Percentiles rank a stretch among this genome's conserved stretches.
Evolutionary conservation across 352 stramenopile genomes (phyloP).

Genomic region (Phytophthora foliorum): DNA sequence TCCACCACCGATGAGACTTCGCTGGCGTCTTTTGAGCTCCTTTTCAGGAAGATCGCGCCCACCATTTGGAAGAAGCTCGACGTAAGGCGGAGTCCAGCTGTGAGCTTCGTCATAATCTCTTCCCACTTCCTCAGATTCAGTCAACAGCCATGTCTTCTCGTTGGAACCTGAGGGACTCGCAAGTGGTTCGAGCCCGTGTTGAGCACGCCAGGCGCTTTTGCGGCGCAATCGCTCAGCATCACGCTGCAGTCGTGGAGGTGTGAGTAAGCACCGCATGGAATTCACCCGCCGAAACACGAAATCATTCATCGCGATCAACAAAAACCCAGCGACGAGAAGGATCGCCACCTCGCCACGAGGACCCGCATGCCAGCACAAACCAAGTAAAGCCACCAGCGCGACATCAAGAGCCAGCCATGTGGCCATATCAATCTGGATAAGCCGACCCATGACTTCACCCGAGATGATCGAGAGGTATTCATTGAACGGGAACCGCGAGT

Average conservation of each 20-base stretch:
- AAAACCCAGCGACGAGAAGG: slow-evolving; percentile 47
- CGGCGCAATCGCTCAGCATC: slow-evolving; percentile 69
- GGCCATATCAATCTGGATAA: slow-evolving; percentile 78
- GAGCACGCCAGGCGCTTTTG: slow-evolving; percentile 63
- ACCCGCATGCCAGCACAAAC: slow-evolving; percentile 55
- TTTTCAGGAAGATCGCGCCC: slow-evolving; percentile 47
- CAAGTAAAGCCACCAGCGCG: slow-evolving; percentile 55
- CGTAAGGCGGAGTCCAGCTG: slow-evolving; percentile 56
- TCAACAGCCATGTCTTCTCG: slow-evolving; percentile 60
- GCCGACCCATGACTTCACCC: slow-evolving; percentile 72
- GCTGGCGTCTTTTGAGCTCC: slow-evolving; percentile 53
- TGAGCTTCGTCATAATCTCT: slow-evolving; percentile 45
- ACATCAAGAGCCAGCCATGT: slow-evolving; percentile 76
- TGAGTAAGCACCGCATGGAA: slow-evolving; percentile 62
- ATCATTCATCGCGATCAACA: slow-evolving; percentile 58
- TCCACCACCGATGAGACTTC: slow-evolving; percentile 49
- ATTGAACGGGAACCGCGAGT: slow-evolving; percentile 77
- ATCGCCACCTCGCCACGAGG: slow-evolving; percentile 51
- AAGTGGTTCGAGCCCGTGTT: slow-evolving; percentile 47
- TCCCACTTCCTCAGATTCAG: slow-evolving; percentile 30
- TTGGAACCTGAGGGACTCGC: slow-evolving; percentile 22
- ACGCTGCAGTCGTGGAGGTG: slow-evolving; percentile 57
- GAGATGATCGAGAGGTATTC: slow-evolving; percentile 85
- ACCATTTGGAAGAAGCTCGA: slow-evolving; percentile 50
- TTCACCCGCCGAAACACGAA: slow-evolving; percentile 59